Evolutionary conservation across 805 yeast genomes (phyloP).

Genomic region (Nakazawaea peltata): DNA sequence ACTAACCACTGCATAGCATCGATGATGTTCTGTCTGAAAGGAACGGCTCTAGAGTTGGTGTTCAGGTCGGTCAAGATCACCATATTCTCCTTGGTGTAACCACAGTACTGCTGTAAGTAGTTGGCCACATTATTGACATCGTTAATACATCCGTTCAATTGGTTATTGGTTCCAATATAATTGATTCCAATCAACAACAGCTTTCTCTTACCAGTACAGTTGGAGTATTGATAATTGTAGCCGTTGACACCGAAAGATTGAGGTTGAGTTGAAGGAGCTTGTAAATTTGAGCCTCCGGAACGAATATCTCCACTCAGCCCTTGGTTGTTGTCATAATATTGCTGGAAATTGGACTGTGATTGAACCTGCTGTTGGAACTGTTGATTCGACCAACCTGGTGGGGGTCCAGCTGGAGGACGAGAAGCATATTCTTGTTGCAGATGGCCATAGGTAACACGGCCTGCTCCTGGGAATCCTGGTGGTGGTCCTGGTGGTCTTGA

Average conservation of each 20-base stretch:
- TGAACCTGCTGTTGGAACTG: conserved; percentile 9
- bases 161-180: conserved; percentile 51
- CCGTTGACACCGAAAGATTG: conserved; percentile 15
- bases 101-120: conserved; percentile 31
- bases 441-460: conserved; percentile 1
- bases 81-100: conserved; percentile 41
- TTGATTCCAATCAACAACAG: conserved; percentile 67
- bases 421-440: conserved; percentile 28
- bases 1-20: conserved; percentile 73
- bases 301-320: conserved; percentile 3
- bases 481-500: too few species aligned
- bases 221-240: conserved; percentile 47
- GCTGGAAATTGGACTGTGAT: conserved; percentile 12
- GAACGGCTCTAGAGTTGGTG: conserved; percentile 35
- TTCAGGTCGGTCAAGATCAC: conserved; percentile 47
- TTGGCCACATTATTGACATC: conserved; percentile 46
- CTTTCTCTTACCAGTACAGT: conserved; percentile 58
- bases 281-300: conserved; percentile 5
- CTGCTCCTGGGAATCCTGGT: conserved; percentile 4
- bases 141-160: conserved; percentile 64
- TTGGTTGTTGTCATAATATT: conserved; percentile 7
- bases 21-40: conserved; percentile 55
- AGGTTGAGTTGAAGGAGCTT: conserved; percentile 12
- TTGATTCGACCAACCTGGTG: conserved; percentile 5
- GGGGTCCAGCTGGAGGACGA: conserved; percentile 10